These are phyloP conservation scores for Ilyonectria destructans DNA, from an alignment of 2,329 filamentous ascomycete genomes.

Conservation along the genomic window DNA sequence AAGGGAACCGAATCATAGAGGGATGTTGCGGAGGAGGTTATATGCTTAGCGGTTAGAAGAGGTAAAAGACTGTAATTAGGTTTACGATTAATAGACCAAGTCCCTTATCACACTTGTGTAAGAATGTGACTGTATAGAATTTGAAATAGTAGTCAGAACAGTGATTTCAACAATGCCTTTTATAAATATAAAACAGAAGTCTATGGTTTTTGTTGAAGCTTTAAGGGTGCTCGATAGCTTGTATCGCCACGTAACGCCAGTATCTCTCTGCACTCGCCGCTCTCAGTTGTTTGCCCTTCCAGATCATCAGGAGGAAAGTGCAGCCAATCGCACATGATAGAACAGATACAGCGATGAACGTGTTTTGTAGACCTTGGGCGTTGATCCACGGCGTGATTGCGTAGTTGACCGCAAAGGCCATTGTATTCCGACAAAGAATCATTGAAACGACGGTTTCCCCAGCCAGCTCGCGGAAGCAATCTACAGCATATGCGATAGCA, in stretches of 20 bases:
- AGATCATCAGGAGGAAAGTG: constrained; percentile 8
- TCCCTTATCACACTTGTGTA: no score
- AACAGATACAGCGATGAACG: constrained; percentile 54
- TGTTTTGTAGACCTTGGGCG: constrained; percentile 52
- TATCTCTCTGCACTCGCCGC: background rate
- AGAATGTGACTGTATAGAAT: no score
- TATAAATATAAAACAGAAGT: no score
- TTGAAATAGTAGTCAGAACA: no score
- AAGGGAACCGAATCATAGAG: no score
- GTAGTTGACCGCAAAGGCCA: constrained; percentile 46
- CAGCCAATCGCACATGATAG: constrained; percentile 45
- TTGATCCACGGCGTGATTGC: constrained; percentile 55
- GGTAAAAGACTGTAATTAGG: no score
- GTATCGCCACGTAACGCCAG: background rate
- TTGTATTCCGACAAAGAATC: constrained; percentile 52
- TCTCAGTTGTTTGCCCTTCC: constrained; percentile 1
- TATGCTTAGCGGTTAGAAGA: no score
- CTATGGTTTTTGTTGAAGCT: no score
- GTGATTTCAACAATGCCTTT: no score
- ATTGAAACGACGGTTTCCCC: constrained; percentile 49
- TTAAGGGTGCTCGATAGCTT: no score
- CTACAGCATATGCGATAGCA: constrained; percentile 55
- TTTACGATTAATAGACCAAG: no score
- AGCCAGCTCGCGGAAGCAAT: constrained; percentile 55
- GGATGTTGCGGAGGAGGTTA: no score